phyloP scores from a whole-genome alignment of 2,329 filamentous ascomycete genomes.

The Fusarium sp. region DNA sequence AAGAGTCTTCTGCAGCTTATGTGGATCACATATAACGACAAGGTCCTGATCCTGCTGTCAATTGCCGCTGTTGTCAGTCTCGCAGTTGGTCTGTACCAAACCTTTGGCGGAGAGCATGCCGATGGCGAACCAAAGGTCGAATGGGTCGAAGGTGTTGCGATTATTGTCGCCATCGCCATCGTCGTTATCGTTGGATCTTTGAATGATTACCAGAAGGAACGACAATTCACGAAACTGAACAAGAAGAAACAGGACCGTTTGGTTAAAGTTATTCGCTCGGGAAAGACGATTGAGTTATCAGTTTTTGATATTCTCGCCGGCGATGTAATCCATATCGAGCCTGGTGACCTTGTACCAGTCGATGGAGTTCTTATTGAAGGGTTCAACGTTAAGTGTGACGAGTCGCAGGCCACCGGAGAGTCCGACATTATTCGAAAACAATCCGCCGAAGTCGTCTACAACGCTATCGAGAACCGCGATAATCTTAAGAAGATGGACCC shows the following conservation, averaged over 20 bases:
- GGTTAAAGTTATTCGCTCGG: constrained; percentile 78
- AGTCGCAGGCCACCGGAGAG: constrained; percentile 83
- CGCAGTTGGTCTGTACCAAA: constrained; percentile 80
- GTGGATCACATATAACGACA: constrained; percentile 89
- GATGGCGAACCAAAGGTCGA: constrained; percentile 69
- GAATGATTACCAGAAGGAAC: constrained; percentile 85
- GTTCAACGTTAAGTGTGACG: constrained; percentile 80
- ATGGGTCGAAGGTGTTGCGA: constrained; percentile 86
- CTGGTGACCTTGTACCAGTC: constrained; percentile 79
- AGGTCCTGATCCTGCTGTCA: constrained; percentile 79
- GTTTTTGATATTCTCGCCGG: constrained; percentile 77
- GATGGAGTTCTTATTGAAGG: constrained; percentile 80
- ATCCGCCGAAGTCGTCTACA: constrained; percentile 74
- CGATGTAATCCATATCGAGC: constrained; percentile 78
- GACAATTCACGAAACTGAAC: constrained; percentile 82
- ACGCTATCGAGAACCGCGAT: constrained; percentile 74
- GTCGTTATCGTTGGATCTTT: constrained; percentile 81
- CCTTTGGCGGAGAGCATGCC: constrained; percentile 70
- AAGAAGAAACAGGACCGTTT: constrained; percentile 81
- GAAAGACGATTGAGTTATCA: constrained; percentile 75
- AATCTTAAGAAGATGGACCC: constrained; percentile 80
- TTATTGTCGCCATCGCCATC: constrained; percentile 82
- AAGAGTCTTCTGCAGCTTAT: constrained; percentile 79
- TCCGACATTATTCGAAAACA: constrained; percentile 80
- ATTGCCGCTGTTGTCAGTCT: constrained; percentile 78